These are phyloP conservation scores for Hibiscus trionum DNA, from an alignment of 345 rosid genomes.

Conservation along the genomic window DNA sequence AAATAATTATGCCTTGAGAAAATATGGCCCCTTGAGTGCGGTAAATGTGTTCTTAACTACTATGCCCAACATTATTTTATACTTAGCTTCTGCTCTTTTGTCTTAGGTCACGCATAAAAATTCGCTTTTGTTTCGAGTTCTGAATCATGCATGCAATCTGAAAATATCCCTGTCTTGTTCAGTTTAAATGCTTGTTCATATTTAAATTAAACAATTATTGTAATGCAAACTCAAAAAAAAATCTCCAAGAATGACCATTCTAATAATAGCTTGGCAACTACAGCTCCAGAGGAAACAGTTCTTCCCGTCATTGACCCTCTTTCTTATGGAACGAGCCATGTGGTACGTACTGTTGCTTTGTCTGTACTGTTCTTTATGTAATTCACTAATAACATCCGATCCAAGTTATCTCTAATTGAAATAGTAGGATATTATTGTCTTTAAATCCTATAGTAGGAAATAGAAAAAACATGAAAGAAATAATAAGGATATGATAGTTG, in stretches of 20 bases:
- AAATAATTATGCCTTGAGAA: not conserved
- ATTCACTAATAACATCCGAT: not conserved
- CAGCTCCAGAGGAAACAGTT: slow-evolving; percentile 35
- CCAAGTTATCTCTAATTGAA: not conserved
- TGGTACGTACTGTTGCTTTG: slow-evolving; percentile 38
- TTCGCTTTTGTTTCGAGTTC: not conserved
- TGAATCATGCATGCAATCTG: not conserved
- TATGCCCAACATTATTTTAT: not conserved
- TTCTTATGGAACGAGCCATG: slow-evolving; percentile 62
- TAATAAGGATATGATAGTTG: too few relatives aligned
- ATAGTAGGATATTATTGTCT: not conserved
- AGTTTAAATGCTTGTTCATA: not conserved
- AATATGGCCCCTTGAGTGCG: not conserved
- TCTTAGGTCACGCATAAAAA: not conserved
- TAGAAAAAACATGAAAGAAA: too few relatives aligned
- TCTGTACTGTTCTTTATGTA: not conserved
- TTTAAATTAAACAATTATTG: slow-evolving; percentile 12
- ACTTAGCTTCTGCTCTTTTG: not conserved
- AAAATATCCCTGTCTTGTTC: not conserved
- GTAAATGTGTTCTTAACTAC: not conserved
- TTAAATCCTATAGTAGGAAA: not conserved
- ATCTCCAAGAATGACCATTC: slow-evolving; percentile 34
- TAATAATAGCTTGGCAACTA: slow-evolving; percentile 14
- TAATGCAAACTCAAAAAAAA: slow-evolving; percentile 78
- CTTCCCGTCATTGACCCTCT: slow-evolving; percentile 46